A percentile compares a stretch with the other conserved stretches of the same genome.
phyloP scores from a whole-genome alignment of 1,284 basidiomycete species.

The Porogramme epimiltina region DNA sequence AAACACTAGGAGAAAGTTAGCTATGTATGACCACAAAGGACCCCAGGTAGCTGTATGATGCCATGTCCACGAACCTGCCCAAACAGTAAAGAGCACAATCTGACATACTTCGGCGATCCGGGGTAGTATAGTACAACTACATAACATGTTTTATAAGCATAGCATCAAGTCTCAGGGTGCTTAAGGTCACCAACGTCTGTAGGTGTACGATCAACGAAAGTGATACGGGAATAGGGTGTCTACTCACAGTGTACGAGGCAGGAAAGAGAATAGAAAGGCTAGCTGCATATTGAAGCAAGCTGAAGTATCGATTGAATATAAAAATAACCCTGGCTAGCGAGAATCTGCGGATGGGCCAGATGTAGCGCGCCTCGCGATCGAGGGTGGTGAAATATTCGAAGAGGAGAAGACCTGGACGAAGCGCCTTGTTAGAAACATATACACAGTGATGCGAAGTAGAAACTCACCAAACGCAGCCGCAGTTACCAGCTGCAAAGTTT shows the following conservation, averaged over 20 bases:
- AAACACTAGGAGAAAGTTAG: neutral
- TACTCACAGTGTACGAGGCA: neutral
- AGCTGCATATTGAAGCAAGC: neutral
- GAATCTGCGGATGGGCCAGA: conserved; percentile 1
- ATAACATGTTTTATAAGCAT: no score
- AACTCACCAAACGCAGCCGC: neutral
- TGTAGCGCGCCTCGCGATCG: conserved; percentile 3
- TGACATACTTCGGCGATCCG: neutral
- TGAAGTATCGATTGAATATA: conserved; percentile 9
- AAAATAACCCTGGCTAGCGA: conserved; percentile 6
- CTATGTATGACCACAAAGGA: neutral
- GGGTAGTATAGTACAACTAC: conserved; percentile 2
- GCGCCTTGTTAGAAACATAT: neutral
- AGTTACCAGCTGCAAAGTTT: neutral
- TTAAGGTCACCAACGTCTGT: no score
- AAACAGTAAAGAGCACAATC: conserved; percentile 1
- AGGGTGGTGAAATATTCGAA: conserved; percentile 8
- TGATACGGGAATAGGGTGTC: no score
- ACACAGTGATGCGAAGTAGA: neutral
- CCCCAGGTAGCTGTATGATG: no score
- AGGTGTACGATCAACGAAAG: no score
- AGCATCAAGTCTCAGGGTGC: no score
- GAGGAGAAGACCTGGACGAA: neutral
- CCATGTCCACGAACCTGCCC: conserved; percentile 6
- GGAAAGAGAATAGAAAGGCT: neutral